Conservation (phyloP, 345 rosid species). For the Turnera subulata region DNA sequence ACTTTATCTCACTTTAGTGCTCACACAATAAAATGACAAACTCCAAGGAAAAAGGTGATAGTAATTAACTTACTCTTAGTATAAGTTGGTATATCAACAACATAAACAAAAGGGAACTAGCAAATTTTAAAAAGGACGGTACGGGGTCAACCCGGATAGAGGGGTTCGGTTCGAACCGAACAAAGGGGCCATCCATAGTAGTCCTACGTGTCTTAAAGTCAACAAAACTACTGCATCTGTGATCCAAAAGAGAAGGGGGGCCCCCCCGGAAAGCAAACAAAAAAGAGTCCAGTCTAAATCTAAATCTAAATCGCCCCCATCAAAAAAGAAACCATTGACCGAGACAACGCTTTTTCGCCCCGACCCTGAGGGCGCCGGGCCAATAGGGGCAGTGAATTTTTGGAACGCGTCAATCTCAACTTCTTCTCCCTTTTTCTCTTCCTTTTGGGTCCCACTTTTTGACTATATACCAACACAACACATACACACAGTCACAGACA, state of each 20-base stretch:
- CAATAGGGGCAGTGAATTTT: slow-evolving; percentile 28
- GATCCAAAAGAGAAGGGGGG: background rate
- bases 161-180: slow-evolving; percentile 14
- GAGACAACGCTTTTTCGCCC: slow-evolving; percentile 20
- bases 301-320: background rate
- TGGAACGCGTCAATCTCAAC: slow-evolving; percentile 38
- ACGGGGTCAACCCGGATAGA: too few relatives aligned
- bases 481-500: background rate
- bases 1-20: too few relatives aligned
- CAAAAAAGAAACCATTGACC: slow-evolving; percentile 27
- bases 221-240: background rate
- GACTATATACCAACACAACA: background rate
- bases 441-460: background rate
- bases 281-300: background rate
- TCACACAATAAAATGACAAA: too few relatives aligned
- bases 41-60: too few relatives aligned
- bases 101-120: too few relatives aligned
- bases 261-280: background rate
- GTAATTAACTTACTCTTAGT: too few relatives aligned
- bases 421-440: background rate
- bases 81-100: too few relatives aligned
- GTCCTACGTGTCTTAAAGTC: slow-evolving; percentile 6
- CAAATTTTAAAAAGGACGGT: too few relatives aligned
- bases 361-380: slow-evolving; percentile 23
- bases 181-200: background rate